Evolutionary conservation across 2,329 filamentous ascomycete genomes (phyloP).

Genomic region (Aspergillus sp.): DNA sequence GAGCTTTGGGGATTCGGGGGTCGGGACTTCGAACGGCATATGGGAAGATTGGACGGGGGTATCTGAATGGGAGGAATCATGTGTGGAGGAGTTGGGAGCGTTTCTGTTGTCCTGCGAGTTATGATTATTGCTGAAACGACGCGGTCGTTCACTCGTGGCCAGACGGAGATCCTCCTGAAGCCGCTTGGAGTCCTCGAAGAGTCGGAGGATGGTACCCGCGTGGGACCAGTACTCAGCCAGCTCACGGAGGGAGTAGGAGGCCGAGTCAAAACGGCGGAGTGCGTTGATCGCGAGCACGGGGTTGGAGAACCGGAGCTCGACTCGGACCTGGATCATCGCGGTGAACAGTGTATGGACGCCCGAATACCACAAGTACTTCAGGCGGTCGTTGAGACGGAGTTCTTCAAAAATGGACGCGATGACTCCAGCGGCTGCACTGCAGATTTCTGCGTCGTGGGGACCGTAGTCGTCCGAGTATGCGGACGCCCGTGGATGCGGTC

Average conservation of each 20-base stretch:
- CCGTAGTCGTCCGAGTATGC: conserved; percentile 46
- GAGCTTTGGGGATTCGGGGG: conserved; percentile 28
- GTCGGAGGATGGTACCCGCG: conserved; percentile 42
- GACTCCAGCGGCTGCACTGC: conserved; percentile 44
- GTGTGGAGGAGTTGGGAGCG: not conserved
- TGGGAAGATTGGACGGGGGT: conserved; percentile 19
- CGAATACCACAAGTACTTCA: conserved; percentile 46
- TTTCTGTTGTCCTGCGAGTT: conserved; percentile 7
- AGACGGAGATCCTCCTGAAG: conserved; percentile 41
- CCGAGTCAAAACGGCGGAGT: conserved; percentile 44
- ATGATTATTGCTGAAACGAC: conserved; percentile 22
- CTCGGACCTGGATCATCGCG: conserved; percentile 48
- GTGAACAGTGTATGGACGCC: conserved; percentile 46
- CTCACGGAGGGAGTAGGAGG: conserved; percentile 40
- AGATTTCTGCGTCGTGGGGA: conserved; percentile 46
- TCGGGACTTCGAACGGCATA: conserved; percentile 27
- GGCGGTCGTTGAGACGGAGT: conserved; percentile 39
- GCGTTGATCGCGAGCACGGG: conserved; percentile 47
- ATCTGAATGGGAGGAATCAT: conserved; percentile 15
- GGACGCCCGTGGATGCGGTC: conserved; percentile 43
- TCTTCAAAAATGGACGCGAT: conserved; percentile 48
- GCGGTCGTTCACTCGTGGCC: conserved; percentile 34
- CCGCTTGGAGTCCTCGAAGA: conserved; percentile 45
- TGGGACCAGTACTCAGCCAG: conserved; percentile 45
- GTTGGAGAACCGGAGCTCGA: conserved; percentile 47